Base-by-base conservation (phyloP, 768 basidiomycete species). In the Russula compacta region DNA sequence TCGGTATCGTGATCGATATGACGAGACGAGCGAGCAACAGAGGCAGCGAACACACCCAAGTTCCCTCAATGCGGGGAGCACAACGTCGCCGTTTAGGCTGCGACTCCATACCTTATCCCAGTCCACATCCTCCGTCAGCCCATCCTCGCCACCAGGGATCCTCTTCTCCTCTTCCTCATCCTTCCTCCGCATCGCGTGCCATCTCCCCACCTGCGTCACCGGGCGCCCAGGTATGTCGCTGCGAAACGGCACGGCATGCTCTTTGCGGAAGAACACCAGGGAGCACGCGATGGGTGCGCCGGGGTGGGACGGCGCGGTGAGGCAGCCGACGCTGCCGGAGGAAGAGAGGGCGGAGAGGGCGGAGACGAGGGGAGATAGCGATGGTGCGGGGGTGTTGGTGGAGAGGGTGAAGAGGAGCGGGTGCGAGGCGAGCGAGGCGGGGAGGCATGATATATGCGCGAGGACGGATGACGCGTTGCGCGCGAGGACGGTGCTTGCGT, bases 141-240 rank as follows among this genome's bases (percentile, higher is more conserved):
- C 49, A 8, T 54, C 50, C 35, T 64, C 48, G 0, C 58, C 49
- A 4, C 63, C 56, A 21, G 53, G 53, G 7, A 6, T 29, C 17
- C 53, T 24, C 8, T 56, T 57, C 15, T 32, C 47, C 40, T 24
- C n/a, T 3, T 21, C 40, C 36, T 29, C 19, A 3, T 33, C 42
- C 17, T 35, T 75, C 66, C 78, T 75, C 61, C 80, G 71, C 64
- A 81, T 79, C 17, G 85, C 78, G 68, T 87, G 85, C 85, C 85
- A 85, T 49, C 87, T 76, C 33, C 89, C 89, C 12, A 90, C 87
- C 67, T 86, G 84, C 2, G 79, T 71, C 15, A 80, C 74, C n/a
- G 74, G 71, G 50, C 74, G 74, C 11, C 89, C 87, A 1, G 80
- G 78, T 56, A 89, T 79, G 1, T 76, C 77, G 9, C 87, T 88